Evolutionary conservation across 495 filamentous ascomycete species (phyloP).

Genomic region (Lichina pygmaea): DNA sequence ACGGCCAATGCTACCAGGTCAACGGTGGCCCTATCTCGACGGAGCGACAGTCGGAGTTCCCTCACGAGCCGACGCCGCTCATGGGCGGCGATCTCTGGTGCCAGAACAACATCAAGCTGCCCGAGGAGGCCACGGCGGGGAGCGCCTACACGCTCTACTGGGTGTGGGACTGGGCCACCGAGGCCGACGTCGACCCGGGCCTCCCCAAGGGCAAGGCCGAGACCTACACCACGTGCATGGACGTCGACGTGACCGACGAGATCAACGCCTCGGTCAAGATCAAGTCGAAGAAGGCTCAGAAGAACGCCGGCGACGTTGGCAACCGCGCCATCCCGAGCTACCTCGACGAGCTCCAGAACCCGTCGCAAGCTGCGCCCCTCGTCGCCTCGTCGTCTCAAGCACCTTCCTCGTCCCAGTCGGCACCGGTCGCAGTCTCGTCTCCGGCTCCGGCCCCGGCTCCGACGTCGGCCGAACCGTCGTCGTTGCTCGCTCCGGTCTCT

Average conservation of each 20-base stretch:
- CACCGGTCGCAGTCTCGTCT: neutral
- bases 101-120: constrained; percentile 50
- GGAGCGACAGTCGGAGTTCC: constrained; percentile 22
- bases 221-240: constrained; percentile 61
- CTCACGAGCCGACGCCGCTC: constrained; percentile 15
- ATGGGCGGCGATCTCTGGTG: constrained; percentile 37
- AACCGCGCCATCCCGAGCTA: neutral
- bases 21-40: constrained; percentile 23
- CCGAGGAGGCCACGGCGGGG: constrained; percentile 22
- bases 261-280: neutral
- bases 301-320: neutral
- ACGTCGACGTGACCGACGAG: constrained; percentile 28
- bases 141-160: constrained; percentile 53
- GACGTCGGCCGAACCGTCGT: neutral
- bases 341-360: neutral
- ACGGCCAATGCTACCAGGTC: constrained; percentile 59
- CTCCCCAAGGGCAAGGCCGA: constrained; percentile 30
- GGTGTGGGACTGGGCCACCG: constrained; percentile 76
- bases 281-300: neutral
- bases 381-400: too few species aligned
- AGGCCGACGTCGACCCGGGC: constrained; percentile 16
- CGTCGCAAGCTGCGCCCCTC: neutral
- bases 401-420: too few species aligned
- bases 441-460: neutral
- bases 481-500: neutral